Base-by-base conservation (phyloP, 2,329 filamentous ascomycete species). In the Neophaeococcomyces aloes region DNA sequence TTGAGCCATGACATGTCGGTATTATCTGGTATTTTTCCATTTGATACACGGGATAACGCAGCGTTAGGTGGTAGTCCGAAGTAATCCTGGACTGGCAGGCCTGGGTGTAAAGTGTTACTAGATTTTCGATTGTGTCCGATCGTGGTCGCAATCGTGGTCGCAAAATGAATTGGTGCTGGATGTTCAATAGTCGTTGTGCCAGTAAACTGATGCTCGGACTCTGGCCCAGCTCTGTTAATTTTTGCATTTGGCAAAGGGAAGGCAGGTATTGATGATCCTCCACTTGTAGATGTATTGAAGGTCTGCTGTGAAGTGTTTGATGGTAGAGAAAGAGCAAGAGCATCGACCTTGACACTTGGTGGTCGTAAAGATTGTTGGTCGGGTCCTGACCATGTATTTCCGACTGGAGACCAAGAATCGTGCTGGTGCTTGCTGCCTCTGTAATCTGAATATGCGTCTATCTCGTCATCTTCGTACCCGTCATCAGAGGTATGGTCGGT, bases 291-390 rank as follows among this genome's bases (percentile, higher is more conserved):
- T 29, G 37, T 46, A 35, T 46, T 39, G 14, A 33, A 40, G 18
- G 48, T 50, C 23, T 48, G 42, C 3, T 46, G 35, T 10, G 50
- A 50, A n/a, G 29, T 35, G 19, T 42, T 25, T 2, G 52, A 53
- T 7, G 38, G 35, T 25, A 42, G 38, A 30, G 53, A 60, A 52
- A 63, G 66, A 34, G 58, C 56, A 47, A 64, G 66, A 13, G 55
- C 53, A 14, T 60, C 65, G 52, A 68, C 64, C 23, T 61, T 62
- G 48, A 65, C 68, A 53, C 64, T 66, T 13, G 61, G 49, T 7
- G 63, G 62, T 2, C 62, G 61, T 15, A 59, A 53, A 31, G 49
- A 51, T 35, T 52, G 57, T 47, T 52, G 54, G 41, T 48, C 41
- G n/a, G 44, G 48, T 38, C 53, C 52, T 6, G 52, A 53, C 53